Conservation (phyloP, 768 basidiomycete species). For the Hirschioporus abietinus region DNA sequence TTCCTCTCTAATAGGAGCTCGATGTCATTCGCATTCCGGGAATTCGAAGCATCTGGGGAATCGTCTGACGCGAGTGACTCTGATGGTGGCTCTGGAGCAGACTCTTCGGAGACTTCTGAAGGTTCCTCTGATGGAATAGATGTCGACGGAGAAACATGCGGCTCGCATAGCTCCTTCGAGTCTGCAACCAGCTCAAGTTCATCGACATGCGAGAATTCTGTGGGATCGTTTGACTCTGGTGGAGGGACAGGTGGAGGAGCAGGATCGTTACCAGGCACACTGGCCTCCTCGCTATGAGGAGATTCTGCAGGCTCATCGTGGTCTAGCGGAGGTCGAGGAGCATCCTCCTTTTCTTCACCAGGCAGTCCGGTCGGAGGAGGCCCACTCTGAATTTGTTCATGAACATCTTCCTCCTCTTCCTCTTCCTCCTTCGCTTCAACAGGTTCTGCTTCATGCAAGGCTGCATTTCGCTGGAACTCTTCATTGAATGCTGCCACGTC, state of each 20-base stretch:
- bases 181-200: neutral
- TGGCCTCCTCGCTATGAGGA: neutral
- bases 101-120: neutral
- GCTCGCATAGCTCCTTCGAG: neutral
- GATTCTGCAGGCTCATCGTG: neutral
- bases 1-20: neutral
- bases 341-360: neutral
- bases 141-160: neutral
- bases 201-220: neutral
- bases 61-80: neutral
- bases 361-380: neutral
- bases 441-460: neutral
- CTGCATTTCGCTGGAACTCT: conserved; percentile 21
- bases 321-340: neutral
- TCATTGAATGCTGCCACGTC: conserved; percentile 35
- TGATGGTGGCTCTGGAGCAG: neutral
- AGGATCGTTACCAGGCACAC: too few species aligned
- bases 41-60: neutral
- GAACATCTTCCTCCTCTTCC: neutral
- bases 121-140: neutral
- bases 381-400: conserved; percentile 1
- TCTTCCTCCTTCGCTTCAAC: neutral
- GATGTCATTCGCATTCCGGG: neutral
- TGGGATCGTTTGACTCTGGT: neutral
- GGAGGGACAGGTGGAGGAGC: neutral